Evolutionary conservation across 23 red algal species (phyloP).

Genomic region (Agarophyton chilense): DNA sequence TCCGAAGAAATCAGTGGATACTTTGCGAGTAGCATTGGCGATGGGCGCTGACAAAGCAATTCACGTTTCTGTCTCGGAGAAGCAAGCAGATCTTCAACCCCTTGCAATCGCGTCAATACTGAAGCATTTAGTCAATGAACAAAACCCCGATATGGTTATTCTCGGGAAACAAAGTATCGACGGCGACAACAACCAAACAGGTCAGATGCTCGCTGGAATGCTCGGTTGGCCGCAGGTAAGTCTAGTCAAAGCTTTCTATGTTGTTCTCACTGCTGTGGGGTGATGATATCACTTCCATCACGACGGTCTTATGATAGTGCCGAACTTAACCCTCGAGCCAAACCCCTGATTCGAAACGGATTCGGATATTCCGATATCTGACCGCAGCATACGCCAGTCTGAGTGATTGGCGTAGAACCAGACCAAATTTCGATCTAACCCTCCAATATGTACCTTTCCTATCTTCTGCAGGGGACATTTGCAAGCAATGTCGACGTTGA

Average conservation of each 20-base stretch:
- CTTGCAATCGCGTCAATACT: constrained; percentile 71
- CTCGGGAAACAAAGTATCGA: constrained; percentile 99
- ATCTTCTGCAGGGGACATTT: constrained; percentile 85
- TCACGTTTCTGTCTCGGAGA: constrained; percentile 65
- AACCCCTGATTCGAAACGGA: constrained; percentile 70
- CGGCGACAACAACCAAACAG: constrained; percentile 97
- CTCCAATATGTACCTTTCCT: neutral
- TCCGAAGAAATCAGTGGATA: constrained; percentile 71
- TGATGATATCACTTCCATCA: constrained; percentile 59
- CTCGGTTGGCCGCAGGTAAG: constrained; percentile 95
- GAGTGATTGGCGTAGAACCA: neutral
- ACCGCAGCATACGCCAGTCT: constrained; percentile 9
- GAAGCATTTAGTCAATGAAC: constrained; percentile 44
- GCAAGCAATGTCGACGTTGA: constrained; percentile 73
- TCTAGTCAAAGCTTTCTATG: neutral
- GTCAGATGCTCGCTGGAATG: constrained; percentile 90
- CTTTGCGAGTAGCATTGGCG: constrained; percentile 89
- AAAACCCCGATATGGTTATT: constrained; percentile 65
- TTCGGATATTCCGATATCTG: constrained; percentile 48
- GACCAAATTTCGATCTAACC: neutral
- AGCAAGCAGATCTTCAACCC: constrained; percentile 49
- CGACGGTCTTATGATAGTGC: constrained; percentile 89
- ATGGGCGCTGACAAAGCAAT: constrained; percentile 92
- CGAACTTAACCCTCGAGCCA: constrained; percentile 78
- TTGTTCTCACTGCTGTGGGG: neutral